phyloP scores from a whole-genome alignment of 306 rosid species.

The Cicer cuneatum region DNA sequence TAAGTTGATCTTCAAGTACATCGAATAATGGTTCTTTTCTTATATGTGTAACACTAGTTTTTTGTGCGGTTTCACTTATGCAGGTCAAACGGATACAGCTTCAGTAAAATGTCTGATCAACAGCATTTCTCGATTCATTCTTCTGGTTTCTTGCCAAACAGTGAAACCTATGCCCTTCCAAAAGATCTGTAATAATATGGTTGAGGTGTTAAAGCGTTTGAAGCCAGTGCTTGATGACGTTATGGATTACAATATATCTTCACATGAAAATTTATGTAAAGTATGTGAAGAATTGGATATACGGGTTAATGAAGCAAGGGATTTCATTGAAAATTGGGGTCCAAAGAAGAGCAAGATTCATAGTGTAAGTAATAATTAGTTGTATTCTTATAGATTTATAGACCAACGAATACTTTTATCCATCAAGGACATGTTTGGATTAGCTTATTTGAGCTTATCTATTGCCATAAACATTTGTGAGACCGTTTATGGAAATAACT shows the following conservation, averaged over 20 bases:
- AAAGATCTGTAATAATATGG: conserved; percentile 68
- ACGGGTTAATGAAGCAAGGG: conserved; percentile 77
- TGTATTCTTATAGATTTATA: conserved; percentile 1
- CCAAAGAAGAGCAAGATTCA: conserved; percentile 84
- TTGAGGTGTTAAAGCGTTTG: conserved; percentile 76
- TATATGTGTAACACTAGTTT: conserved; percentile 32
- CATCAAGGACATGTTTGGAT: conserved; percentile 18
- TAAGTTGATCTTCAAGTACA: background rate
- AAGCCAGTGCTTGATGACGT: conserved; percentile 85
- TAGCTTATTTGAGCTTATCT: background rate
- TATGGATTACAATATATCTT: conserved; percentile 57
- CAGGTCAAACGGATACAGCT: conserved; percentile 77
- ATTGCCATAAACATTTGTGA: background rate
- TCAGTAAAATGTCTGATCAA: conserved; percentile 82
- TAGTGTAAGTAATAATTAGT: conserved; percentile 62
- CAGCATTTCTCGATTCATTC: conserved; percentile 94
- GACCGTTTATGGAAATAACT: too few relatives aligned
- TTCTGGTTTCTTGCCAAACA: conserved; percentile 79
- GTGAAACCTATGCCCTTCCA: conserved; percentile 67
- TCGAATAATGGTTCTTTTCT: background rate
- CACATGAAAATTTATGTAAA: conserved; percentile 59
- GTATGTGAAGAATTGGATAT: conserved; percentile 79
- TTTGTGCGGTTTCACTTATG: conserved; percentile 43
- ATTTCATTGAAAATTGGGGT: conserved; percentile 82
- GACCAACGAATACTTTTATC: conserved; percentile 1